Evolutionary conservation across 768 basidiomycete species (phyloP).

Genomic region (Pisolithus marmoratus): DNA sequence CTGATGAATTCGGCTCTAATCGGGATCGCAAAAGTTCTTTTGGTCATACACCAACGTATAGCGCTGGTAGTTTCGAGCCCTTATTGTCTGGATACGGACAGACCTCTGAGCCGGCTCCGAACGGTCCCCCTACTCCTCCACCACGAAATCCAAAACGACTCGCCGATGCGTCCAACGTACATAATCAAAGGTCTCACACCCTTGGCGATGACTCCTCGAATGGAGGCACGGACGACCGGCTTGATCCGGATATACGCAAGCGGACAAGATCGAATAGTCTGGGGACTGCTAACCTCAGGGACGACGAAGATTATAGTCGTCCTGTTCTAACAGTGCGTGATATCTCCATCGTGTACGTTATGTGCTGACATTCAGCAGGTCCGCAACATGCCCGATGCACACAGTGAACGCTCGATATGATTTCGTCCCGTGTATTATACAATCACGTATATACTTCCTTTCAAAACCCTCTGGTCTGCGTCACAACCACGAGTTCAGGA

Average conservation of each 20-base stretch:
- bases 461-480: slow-evolving; percentile 2
- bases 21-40: slow-evolving; percentile 28
- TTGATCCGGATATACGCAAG: slow-evolving; percentile 18
- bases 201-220: slow-evolving; percentile 8
- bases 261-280: slow-evolving; percentile 17
- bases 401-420: slow-evolving; percentile 29
- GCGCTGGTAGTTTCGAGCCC: slow-evolving; percentile 56
- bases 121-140: slow-evolving; percentile 11
- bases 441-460: slow-evolving; percentile 3
- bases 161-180: slow-evolving; percentile 1
- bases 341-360: not conserved
- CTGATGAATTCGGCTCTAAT: slow-evolving; percentile 21
- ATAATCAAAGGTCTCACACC: not conserved
- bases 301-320: slow-evolving; percentile 53
- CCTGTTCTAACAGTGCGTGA: slow-evolving; percentile 48
- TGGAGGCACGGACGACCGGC: slow-evolving; percentile 21
- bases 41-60: slow-evolving; percentile 43
- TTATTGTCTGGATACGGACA: slow-evolving; percentile 44
- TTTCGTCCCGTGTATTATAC: slow-evolving; percentile 6
- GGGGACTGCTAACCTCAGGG: slow-evolving; percentile 26
- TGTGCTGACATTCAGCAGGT: slow-evolving; percentile 34
- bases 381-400: slow-evolving; percentile 47
- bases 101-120: slow-evolving; percentile 16
- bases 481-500: not conserved
- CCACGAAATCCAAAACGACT: slow-evolving; percentile 27